Conservation (phyloP, 257 asterid species). For the Plantago ovata region DNA sequence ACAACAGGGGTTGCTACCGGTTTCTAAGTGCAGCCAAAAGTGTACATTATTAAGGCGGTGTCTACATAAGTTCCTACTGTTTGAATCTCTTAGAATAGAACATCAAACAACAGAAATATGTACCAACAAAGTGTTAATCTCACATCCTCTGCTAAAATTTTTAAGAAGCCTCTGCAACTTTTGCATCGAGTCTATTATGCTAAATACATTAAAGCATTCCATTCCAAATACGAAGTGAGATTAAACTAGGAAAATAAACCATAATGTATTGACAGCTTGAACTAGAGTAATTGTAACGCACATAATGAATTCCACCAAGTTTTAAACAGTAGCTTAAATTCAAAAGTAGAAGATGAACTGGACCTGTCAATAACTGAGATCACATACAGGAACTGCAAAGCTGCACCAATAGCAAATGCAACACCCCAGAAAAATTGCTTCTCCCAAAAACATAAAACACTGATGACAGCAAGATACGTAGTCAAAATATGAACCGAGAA, state of each 20-base stretch:
- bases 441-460: conserved; percentile 87
- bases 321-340: too few relatives aligned
- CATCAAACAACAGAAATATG: too few relatives aligned
- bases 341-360: not conserved
- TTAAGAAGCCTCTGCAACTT: too few relatives aligned
- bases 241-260: not conserved
- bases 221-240: not conserved
- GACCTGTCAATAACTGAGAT: conserved; percentile 93
- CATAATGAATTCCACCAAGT: not conserved
- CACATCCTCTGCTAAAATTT: too few relatives aligned
- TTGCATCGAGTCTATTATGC: too few relatives aligned
- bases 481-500: conserved; percentile 84
- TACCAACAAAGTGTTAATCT: too few relatives aligned
- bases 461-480: conserved; percentile 90
- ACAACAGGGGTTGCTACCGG: too few relatives aligned
- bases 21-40: too few relatives aligned
- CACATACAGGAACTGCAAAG: conserved; percentile 85
- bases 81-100: too few relatives aligned
- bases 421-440: conserved; percentile 89
- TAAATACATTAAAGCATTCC: too few relatives aligned
- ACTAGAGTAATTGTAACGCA: not conserved
- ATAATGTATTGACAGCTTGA: not conserved
- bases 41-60: too few relatives aligned
- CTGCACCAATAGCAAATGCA: conserved; percentile 84
- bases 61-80: too few relatives aligned